Percentiles rank a stretch among this genome's conserved stretches.
These are phyloP conservation scores for Melastoma malabathricum DNA, from an alignment of 345 rosid genomes.

Conservation along the genomic window DNA sequence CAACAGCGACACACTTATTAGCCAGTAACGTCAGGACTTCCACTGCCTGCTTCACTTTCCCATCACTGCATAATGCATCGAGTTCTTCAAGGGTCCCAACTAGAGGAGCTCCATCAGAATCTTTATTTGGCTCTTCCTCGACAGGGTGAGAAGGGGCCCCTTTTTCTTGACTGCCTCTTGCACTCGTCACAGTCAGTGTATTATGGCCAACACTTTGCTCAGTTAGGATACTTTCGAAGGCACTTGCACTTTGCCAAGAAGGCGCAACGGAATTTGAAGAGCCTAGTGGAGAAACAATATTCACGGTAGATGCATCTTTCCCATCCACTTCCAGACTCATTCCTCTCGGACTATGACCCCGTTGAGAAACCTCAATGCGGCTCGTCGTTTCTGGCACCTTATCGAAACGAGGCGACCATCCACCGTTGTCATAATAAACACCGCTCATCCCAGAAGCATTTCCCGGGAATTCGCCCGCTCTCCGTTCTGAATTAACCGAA, in stretches of 20 bases:
- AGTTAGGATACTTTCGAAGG: constrained; percentile 5
- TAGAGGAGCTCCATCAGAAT: constrained; percentile 10
- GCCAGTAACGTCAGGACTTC: constrained; percentile 31
- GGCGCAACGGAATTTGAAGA: not conserved
- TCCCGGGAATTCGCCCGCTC: constrained; percentile 1
- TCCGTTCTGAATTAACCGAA: constrained; percentile 1
- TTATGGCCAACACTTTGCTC: constrained; percentile 6
- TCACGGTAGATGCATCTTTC: not conserved
- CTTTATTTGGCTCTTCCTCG: constrained; percentile 12
- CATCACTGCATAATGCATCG: constrained; percentile 39
- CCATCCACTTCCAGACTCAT: not conserved
- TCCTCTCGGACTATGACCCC: not conserved
- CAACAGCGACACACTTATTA: constrained; percentile 26
- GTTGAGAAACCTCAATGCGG: not conserved
- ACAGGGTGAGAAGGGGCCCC: constrained; percentile 6
- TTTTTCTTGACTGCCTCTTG: not conserved
- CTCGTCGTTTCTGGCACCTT: not conserved
- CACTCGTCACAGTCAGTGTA: constrained; percentile 9
- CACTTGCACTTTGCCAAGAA: too few species aligned
- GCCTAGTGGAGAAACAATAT: constrained; percentile 11
- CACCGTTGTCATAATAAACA: not conserved
- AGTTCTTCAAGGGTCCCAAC: constrained; percentile 24
- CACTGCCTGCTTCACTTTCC: constrained; percentile 48
- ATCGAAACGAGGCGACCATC: not conserved
- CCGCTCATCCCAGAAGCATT: constrained; percentile 8